A percentile compares a stretch with the other conserved stretches of the same genome.
Evolutionary conservation across 495 filamentous ascomycete genomes (phyloP).

Genomic region (Hyphodiscus hymeniophilus): DNA sequence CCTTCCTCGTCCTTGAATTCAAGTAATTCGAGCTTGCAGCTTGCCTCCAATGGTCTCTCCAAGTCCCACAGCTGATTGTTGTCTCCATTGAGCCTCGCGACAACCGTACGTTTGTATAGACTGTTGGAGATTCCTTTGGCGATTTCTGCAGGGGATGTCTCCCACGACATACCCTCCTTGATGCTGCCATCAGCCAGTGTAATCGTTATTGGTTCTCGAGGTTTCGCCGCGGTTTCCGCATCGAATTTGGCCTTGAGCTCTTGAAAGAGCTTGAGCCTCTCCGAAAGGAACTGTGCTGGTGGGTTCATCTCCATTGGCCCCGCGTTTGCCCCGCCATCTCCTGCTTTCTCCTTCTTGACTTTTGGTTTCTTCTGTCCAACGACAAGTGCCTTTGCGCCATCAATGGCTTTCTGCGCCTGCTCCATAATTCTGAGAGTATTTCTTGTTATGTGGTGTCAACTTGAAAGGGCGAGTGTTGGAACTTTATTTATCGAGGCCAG

Average conservation of each 20-base stretch:
- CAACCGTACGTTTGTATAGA: conserved; percentile 65
- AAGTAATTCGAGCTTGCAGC: conserved; percentile 69
- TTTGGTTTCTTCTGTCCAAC: conserved; percentile 40
- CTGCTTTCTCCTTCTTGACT: conserved; percentile 40
- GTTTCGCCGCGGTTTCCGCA: conserved; percentile 57
- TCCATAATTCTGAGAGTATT: no score
- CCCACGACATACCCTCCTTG: conserved; percentile 58
- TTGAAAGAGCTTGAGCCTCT: conserved; percentile 82
- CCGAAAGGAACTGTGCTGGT: conserved; percentile 70
- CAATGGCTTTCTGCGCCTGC: conserved; percentile 23
- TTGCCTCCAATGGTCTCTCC: conserved; percentile 75
- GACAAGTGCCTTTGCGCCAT: conserved; percentile 40
- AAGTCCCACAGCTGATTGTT: conserved; percentile 74
- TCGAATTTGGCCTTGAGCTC: conserved; percentile 76
- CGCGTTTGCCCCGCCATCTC: conserved; percentile 28
- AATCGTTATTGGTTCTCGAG: conserved; percentile 58
- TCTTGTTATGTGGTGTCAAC: no score
- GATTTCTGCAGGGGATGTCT: conserved; percentile 60
- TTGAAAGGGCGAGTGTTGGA: no score
- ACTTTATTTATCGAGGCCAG: no score
- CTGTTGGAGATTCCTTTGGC: conserved; percentile 61
- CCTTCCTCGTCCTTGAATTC: conserved; percentile 81
- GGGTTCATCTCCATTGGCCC: conserved; percentile 51
- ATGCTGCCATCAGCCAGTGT: conserved; percentile 55
- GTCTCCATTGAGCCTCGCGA: conserved; percentile 71